Base-by-base conservation (phyloP, 2,329 filamentous ascomycete species). In the Sporothrix luriei region DNA sequence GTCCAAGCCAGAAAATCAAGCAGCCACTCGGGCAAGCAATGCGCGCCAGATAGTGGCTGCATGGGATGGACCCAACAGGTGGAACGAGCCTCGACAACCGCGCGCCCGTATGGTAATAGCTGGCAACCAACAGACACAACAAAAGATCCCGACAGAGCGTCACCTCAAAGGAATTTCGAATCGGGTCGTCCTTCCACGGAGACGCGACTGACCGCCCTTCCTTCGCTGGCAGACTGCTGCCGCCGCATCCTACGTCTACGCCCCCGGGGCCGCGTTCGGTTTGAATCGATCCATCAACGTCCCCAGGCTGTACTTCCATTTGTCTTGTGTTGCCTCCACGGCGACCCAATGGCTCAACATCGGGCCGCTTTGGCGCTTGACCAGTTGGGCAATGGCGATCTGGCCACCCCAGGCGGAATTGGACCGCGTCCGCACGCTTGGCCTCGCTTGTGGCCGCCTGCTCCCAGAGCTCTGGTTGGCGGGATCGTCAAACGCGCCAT, bases 391-490 rank as follows among this genome's bases (percentile, higher is more conserved):
- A 5, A 13, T 54, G 24, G 24, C 5, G 38, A 38, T 19, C 55
- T 14, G 29, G n/a, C 19, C 59, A 19, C 14, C n/a, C 10, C 21
- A 40, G 55, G 55, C 55, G 29, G 55, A 10, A 10, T 19, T 59
- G 29, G 57, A n/a, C 21, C 38, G 14, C 40, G 11, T 61, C n/a
- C 3, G 13, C 40, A n/a, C 57, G 57, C 57, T 46, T 62, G 57
- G 57, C 21, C 57, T 10, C 21, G 1, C 4, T 19, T 46, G 26
- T 26, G 57, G 38, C 57, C 57, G 11, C 21, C 14, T 26, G 14
- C 9, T 64, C 61, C 61, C 61, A 64, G 16, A 64, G 43, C 16
- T 64, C 46, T 49, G 43, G 61, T 64, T 49, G 61, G 61, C 61
- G 61, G 61, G 24, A 33, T 46, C 57, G 26, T 26, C 14, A 19